Evolutionary conservation across 129 eudicot species (phyloP).

Genomic region (Cynara cardunculus): DNA sequence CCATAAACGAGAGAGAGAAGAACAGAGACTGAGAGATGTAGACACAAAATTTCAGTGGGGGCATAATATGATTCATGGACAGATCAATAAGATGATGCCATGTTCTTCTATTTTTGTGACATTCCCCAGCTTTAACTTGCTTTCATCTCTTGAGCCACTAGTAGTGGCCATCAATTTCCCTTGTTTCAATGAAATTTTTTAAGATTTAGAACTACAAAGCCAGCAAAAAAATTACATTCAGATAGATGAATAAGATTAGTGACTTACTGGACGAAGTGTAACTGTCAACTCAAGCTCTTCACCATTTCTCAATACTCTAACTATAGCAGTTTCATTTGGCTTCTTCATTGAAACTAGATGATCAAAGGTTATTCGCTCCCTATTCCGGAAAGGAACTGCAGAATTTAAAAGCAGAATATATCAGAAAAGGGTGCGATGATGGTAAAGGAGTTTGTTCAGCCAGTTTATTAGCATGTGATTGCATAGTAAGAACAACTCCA

Average conservation of each 20-base stretch:
- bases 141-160: neutral
- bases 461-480: neutral
- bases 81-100: neutral
- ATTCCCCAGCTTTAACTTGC: neutral
- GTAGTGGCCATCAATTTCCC: neutral
- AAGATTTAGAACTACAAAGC: neutral
- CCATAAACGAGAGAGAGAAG: too few relatives aligned
- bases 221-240: neutral
- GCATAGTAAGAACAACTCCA: neutral
- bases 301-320: slow-evolving; percentile 75
- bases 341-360: slow-evolving; percentile 98
- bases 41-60: neutral
- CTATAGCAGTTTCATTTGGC: slow-evolving; percentile 79
- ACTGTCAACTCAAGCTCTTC: slow-evolving; percentile 61
- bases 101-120: neutral
- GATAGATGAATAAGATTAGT: slow-evolving; percentile 7
- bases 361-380: slow-evolving; percentile 92
- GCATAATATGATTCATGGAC: neutral
- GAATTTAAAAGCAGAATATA: neutral
- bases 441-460: neutral
- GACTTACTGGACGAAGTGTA: slow-evolving; percentile 79
- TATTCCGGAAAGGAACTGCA: slow-evolving; percentile 90
- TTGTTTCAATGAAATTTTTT: neutral
- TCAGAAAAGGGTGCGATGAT: slow-evolving; percentile 7
- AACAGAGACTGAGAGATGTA: neutral